Conservation (phyloP, 1,284 basidiomycete species). For the Puccinia novopanici region DNA sequence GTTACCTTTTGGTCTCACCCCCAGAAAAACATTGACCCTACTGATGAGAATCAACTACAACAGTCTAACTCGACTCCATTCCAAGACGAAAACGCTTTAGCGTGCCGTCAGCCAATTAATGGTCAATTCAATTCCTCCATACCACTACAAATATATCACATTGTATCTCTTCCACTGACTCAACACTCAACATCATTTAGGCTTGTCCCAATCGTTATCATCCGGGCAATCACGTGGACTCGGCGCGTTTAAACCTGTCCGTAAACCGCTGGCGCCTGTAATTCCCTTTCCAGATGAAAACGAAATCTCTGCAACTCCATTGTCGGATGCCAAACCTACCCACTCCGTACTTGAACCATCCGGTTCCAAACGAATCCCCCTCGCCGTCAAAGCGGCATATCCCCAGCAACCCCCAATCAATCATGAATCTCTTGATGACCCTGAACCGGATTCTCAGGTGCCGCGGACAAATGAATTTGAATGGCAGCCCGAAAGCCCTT, state of each 20-base stretch:
- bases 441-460: neutral
- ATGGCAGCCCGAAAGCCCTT: constrained; percentile 11
- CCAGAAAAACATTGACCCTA: neutral
- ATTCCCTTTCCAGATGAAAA: constrained; percentile 45
- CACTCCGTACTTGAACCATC: constrained; percentile 1
- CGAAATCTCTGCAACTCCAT: constrained; percentile 7
- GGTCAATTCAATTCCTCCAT: neutral
- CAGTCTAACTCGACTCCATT: neutral
- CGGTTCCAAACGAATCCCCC: constrained; percentile 33
- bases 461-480: constrained; percentile 12
- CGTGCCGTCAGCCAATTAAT: neutral
- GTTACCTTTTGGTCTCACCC: constrained; percentile 51
- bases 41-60: neutral
- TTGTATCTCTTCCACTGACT: neutral
- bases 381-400: constrained; percentile 37
- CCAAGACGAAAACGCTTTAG: constrained; percentile 36
- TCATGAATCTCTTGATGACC: neutral
- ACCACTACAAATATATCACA: neutral
- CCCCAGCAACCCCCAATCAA: constrained; percentile 9
- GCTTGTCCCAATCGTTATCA: neutral
- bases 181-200: neutral
- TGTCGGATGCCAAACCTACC: constrained; percentile 3
- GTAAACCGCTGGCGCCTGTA: constrained; percentile 46
- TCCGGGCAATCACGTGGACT: neutral
- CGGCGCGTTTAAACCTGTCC: constrained; percentile 40